These are phyloP conservation scores for Canavalia gladiata DNA, from an alignment of 306 rosid genomes.

Conservation along the genomic window DNA sequence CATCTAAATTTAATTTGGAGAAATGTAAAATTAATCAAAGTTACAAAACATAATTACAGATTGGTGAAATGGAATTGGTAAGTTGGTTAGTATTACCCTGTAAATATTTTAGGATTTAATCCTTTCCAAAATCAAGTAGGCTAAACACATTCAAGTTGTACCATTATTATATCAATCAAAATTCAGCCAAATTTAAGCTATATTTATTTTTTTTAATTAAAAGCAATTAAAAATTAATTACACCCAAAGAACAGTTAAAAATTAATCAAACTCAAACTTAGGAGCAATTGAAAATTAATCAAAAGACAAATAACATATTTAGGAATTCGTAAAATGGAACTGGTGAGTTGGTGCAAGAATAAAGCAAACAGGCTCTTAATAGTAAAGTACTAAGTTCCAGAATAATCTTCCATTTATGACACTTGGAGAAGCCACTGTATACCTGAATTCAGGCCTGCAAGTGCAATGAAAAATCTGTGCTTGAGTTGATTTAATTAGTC, in stretches of 20 bases:
- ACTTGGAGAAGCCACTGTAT: slow-evolving; percentile 31
- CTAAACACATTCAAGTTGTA: slow-evolving; percentile 12
- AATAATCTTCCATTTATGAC: slow-evolving; percentile 15
- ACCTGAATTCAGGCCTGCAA: slow-evolving; percentile 37
- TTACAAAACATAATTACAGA: background rate
- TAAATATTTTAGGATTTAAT: background rate
- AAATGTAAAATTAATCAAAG: too few species aligned
- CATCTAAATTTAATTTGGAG: too few species aligned
- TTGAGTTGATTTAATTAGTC: slow-evolving; percentile 39
- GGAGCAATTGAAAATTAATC: too few species aligned
- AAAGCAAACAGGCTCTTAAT: background rate
- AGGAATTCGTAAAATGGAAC: too few species aligned
- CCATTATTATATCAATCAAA: background rate
- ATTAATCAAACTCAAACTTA: too few species aligned
- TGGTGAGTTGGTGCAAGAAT: too few species aligned
- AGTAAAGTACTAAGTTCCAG: background rate
- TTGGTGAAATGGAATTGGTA: too few species aligned
- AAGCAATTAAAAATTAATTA: too few species aligned
- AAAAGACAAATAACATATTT: too few species aligned
- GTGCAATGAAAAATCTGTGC: slow-evolving; percentile 12
- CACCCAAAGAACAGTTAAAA: too few species aligned
- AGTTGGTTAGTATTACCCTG: background rate
- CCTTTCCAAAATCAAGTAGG: slow-evolving; percentile 2
- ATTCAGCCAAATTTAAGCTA: background rate
- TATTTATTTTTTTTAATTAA: too few species aligned